Percentiles rank a stretch among this genome's conserved stretches.
Conservation (phyloP, 2,329 filamentous ascomycete genomes). For the Pezicula carpinea region DNA sequence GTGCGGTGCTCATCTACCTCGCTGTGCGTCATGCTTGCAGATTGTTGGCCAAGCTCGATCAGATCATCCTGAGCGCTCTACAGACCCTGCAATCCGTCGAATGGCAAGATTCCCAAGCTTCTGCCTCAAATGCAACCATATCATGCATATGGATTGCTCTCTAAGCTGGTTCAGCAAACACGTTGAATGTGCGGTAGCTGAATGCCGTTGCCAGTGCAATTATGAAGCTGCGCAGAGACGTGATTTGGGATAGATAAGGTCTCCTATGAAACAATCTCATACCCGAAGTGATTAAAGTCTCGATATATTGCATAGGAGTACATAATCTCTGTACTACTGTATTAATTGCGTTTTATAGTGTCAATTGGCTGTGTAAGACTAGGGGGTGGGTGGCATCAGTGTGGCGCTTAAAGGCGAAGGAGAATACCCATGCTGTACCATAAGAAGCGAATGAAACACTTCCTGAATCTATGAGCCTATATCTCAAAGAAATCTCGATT, state of each 20-base stretch:
- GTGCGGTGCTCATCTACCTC: slow-evolving; percentile 61
- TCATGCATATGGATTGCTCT: slow-evolving; percentile 63
- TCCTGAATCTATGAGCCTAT: too few relatives aligned
- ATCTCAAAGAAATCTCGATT: too few relatives aligned
- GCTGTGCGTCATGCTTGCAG: slow-evolving; percentile 64
- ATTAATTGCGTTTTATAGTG: too few relatives aligned
- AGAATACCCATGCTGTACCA: too few relatives aligned
- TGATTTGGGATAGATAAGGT: background rate
- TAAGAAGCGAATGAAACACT: too few relatives aligned
- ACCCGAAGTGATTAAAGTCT: too few relatives aligned
- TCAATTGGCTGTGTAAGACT: too few relatives aligned
- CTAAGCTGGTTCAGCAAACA: slow-evolving; percentile 62
- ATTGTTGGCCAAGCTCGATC: slow-evolving; percentile 60
- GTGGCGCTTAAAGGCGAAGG: too few relatives aligned
- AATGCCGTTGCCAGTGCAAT: slow-evolving; percentile 59
- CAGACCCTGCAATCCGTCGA: slow-evolving; percentile 41
- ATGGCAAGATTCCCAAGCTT: slow-evolving; percentile 61
- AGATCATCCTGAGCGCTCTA: slow-evolving; percentile 48
- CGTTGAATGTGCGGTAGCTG: slow-evolving; percentile 62
- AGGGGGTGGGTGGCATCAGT: too few relatives aligned
- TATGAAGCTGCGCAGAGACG: slow-evolving; percentile 4
- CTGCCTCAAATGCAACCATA: slow-evolving; percentile 64
- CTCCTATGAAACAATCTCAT: too few relatives aligned
- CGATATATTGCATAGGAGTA: too few relatives aligned
- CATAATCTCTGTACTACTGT: too few relatives aligned